phyloP scores from a whole-genome alignment of 106 monocot genomes.

The Gastrodia elata region DNA sequence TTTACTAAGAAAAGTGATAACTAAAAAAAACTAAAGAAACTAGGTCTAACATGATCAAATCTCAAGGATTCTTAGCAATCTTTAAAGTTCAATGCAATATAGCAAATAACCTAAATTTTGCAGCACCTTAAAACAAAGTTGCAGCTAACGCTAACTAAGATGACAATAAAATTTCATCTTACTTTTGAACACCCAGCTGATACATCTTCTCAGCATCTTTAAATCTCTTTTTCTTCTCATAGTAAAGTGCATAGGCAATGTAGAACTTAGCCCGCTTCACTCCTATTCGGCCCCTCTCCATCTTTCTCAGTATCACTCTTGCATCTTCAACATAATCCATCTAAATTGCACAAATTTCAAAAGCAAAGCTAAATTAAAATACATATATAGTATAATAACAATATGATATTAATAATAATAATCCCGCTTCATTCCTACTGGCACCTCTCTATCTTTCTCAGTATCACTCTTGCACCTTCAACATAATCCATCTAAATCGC shows the following conservation, averaged over 20 bases:
- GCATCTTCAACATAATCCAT: constrained; percentile 96
- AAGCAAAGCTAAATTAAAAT: background rate
- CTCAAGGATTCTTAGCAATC: background rate
- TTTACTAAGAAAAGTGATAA: background rate
- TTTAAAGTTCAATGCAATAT: background rate
- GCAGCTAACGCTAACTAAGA: background rate
- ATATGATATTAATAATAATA: too few species aligned
- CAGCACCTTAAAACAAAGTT: background rate
- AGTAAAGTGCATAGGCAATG: constrained; percentile 67
- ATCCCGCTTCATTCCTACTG: constrained; percentile 56
- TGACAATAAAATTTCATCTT: constrained; percentile 10
- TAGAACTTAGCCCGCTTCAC: constrained; percentile 60
- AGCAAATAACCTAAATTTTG: background rate
- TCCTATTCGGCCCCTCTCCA: constrained; percentile 79
- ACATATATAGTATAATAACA: background rate
- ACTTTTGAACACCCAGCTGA: constrained; percentile 66
- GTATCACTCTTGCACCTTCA: constrained; percentile 53
- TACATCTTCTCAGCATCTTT: constrained; percentile 75
- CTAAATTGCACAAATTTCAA: constrained; percentile 20
- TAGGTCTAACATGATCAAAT: background rate
- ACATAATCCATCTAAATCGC: constrained; percentile 84
- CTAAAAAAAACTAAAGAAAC: background rate
- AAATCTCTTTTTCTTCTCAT: constrained; percentile 77
- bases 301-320: constrained; percentile 54
- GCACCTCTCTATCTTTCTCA: constrained; percentile 82